These are phyloP conservation scores for Pseudogymnoascus sp. DNA, from an alignment of 2,329 filamentous ascomycete species.

Conservation along the genomic window DNA sequence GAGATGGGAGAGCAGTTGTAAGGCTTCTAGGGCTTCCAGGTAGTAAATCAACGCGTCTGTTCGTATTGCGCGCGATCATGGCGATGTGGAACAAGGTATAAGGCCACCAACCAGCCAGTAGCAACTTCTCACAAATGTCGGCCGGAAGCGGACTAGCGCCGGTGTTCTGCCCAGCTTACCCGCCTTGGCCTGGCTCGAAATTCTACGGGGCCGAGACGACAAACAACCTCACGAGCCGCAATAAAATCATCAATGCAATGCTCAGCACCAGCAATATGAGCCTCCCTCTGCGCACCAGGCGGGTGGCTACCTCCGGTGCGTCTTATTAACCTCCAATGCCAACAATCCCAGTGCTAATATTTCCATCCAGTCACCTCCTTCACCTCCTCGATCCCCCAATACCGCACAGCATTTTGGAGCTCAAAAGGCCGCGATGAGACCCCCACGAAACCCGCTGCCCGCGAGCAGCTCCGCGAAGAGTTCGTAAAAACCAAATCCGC, in stretches of 20 bases:
- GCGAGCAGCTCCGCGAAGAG: constrained; percentile 57
- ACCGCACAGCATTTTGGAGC: constrained; percentile 3
- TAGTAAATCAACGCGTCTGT: constrained; percentile 7
- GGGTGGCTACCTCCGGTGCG: constrained; percentile 55
- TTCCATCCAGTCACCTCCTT: constrained; percentile 21
- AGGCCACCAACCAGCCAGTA: constrained; percentile 2
- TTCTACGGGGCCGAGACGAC: constrained; percentile 2
- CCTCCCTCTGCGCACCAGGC: constrained; percentile 56
- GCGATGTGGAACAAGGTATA: constrained; percentile 7
- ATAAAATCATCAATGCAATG: constrained; percentile 6
- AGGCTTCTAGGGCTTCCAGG: constrained; percentile 3
- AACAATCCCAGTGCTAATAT: constrained; percentile 22
- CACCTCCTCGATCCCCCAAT: constrained; percentile 12
- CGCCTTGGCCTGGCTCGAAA: constrained; percentile 3
- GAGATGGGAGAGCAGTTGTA: not conserved
- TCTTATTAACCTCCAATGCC: constrained; percentile 15
- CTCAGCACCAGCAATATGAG: constrained; percentile 45
- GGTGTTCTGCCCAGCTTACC: constrained; percentile 2
- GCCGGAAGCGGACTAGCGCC: constrained; percentile 3
- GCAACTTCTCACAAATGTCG: not conserved
- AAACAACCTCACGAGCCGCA: constrained; percentile 3
- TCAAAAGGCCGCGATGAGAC: not conserved
- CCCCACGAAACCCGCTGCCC: constrained; percentile 31
- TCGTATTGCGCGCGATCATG: constrained; percentile 3
- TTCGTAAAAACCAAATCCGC: constrained; percentile 35